These are phyloP conservation scores for Metarhizium robertsii DNA, from an alignment of 2,329 filamentous ascomycete genomes.

Conservation along the genomic window DNA sequence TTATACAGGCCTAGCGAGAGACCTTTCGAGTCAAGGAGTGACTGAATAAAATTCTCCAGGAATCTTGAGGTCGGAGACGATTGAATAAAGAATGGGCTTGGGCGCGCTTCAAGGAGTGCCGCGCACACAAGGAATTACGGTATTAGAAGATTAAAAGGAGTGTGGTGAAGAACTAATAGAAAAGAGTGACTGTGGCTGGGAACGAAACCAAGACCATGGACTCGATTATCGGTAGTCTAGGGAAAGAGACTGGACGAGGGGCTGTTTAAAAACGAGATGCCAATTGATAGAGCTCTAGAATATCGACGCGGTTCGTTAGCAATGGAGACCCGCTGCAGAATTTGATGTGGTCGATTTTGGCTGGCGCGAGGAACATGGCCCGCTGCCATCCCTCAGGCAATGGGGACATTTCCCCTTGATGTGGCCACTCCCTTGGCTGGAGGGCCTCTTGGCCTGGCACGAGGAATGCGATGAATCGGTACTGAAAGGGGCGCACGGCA, in stretches of 20 bases:
- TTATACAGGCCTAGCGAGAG: slow-evolving; percentile 11
- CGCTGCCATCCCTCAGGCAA: slow-evolving; percentile 7
- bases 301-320: slow-evolving; percentile 21
- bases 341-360: slow-evolving; percentile 10
- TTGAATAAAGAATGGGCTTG: slow-evolving; percentile 28
- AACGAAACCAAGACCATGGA: slow-evolving; percentile 35
- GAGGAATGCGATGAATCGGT: slow-evolving; percentile 16
- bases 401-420: slow-evolving; percentile 9
- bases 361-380: slow-evolving; percentile 13
- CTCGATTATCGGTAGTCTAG: slow-evolving; percentile 20
- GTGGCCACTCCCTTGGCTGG: slow-evolving; percentile 19
- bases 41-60: slow-evolving; percentile 40
- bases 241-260: slow-evolving; percentile 35
- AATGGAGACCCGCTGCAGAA: slow-evolving; percentile 11
- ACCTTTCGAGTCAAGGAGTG: slow-evolving; percentile 31
- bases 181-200: slow-evolving; percentile 51
- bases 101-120: slow-evolving; percentile 24
- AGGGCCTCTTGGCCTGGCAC: slow-evolving; percentile 17
- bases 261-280: slow-evolving; percentile 36
- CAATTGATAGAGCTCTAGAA: slow-evolving; percentile 32
- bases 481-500: slow-evolving; percentile 4
- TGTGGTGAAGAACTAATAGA: slow-evolving; percentile 38
- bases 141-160: slow-evolving; percentile 51
- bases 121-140: slow-evolving; percentile 34
- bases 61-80: slow-evolving; percentile 35